These are phyloP conservation scores for Hippophae rhamnoides DNA, from an alignment of 306 rosid species.

Conservation along the genomic window DNA sequence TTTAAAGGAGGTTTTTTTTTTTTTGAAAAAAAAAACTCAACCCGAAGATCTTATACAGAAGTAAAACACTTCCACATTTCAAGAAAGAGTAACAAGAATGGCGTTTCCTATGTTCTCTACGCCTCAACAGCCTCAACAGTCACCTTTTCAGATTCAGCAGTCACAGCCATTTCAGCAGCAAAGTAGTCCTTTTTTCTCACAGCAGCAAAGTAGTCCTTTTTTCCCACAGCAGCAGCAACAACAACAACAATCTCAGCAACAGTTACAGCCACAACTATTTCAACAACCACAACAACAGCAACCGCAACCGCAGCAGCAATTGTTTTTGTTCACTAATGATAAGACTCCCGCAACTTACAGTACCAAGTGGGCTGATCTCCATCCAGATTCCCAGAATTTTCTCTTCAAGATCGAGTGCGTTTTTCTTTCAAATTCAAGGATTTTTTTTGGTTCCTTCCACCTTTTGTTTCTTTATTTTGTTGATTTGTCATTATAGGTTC, in stretches of 20 bases:
- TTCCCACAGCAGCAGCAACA: conserved; percentile 34
- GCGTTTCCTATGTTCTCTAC: conserved; percentile 68
- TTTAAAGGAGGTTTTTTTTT: conserved; percentile 31
- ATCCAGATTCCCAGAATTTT: conserved; percentile 85
- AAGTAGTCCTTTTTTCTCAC: conserved; percentile 17
- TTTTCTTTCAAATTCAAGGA: neutral
- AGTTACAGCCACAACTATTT: conserved; percentile 18
- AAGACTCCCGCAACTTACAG: conserved; percentile 71
- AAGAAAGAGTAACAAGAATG: conserved; percentile 29
- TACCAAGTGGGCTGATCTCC: conserved; percentile 90
- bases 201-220: conserved; percentile 24
- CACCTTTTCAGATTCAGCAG: conserved; percentile 36
- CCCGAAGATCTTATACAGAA: neutral
- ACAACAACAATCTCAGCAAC: conserved; percentile 25
- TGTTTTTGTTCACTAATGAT: conserved; percentile 65
- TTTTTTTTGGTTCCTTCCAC: too few relatives aligned
- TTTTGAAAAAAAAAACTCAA: conserved; percentile 6
- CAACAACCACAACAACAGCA: conserved; percentile 32
- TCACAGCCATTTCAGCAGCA: conserved; percentile 19
- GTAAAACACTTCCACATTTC: neutral
- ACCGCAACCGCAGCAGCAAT: conserved; percentile 27
- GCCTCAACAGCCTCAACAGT: conserved; percentile 40
- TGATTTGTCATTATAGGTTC: neutral
- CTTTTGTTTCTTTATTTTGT: neutral
- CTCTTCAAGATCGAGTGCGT: conserved; percentile 83